phyloP scores from a whole-genome alignment of 768 basidiomycete species.

The Austroboletus festivus region DNA sequence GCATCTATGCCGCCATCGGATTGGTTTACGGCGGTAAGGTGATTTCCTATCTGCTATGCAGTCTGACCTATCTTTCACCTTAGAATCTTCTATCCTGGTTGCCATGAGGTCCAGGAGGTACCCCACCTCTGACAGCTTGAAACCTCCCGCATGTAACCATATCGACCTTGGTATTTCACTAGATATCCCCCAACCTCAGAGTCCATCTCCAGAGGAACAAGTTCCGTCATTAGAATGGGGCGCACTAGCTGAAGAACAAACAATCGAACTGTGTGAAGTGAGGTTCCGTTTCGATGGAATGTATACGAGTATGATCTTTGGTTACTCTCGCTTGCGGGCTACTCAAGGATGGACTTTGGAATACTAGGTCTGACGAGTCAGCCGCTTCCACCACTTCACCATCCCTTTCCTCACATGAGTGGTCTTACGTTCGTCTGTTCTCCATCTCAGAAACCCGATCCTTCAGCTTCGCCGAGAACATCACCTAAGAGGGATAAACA shows the following conservation, averaged over 20 bases:
- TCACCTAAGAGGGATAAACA: conserved; percentile 29
- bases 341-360: conserved; percentile 4
- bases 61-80: conserved; percentile 6
- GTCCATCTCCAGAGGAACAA: conserved; percentile 21
- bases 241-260: conserved; percentile 55
- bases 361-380: conserved; percentile 39
- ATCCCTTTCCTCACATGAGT: conserved; percentile 35
- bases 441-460: conserved; percentile 31
- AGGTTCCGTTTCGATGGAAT: conserved; percentile 46
- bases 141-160: conserved; percentile 29
- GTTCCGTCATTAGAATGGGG: conserved; percentile 42
- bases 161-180: conserved; percentile 40
- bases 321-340: background rate
- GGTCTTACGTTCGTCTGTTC: conserved; percentile 46
- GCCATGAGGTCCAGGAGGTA: conserved; percentile 58
- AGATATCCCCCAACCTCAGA: conserved; percentile 20
- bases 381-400: conserved; percentile 46
- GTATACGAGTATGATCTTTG: conserved; percentile 39
- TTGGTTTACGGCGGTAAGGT: conserved; percentile 55
- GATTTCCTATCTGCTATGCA: background rate
- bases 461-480: conserved; percentile 22
- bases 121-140: conserved; percentile 37
- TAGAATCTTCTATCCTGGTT: conserved; percentile 57
- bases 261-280: conserved; percentile 61
- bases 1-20: conserved; percentile 58